phyloP scores from a whole-genome alignment of 1,284 basidiomycete species.

The Rhodotorula sp. region DNA sequence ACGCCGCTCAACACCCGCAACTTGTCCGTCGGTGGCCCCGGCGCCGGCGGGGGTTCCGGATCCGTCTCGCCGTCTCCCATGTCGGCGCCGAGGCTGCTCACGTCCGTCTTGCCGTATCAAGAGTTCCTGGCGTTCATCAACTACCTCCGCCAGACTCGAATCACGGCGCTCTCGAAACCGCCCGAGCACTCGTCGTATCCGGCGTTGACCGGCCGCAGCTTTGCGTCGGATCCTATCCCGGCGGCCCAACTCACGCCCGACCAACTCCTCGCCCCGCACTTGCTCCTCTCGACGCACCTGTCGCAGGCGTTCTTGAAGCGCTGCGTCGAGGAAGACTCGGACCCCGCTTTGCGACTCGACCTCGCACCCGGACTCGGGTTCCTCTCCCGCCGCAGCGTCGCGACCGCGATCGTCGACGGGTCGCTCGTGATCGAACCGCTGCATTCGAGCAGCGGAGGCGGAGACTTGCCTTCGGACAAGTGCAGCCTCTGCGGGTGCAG shows the following conservation, averaged over 20 bases:
- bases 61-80: slow-evolving; percentile 1
- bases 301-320: slow-evolving; percentile 81
- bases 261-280: slow-evolving; percentile 65
- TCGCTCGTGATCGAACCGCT: slow-evolving; percentile 91
- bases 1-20: slow-evolving; percentile 22
- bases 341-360: slow-evolving; percentile 88
- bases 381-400: slow-evolving; percentile 83
- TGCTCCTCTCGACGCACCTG: slow-evolving; percentile 48
- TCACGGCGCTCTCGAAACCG: slow-evolving; percentile 50
- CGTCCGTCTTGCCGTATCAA: slow-evolving; percentile 64
- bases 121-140: slow-evolving; percentile 82
- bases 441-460: slow-evolving; percentile 5
- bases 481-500: slow-evolving; percentile 45
- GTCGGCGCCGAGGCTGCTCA: slow-evolving; percentile 32
- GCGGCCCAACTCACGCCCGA: slow-evolving; percentile 56
- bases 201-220: slow-evolving; percentile 15
- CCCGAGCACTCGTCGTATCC: slow-evolving; percentile 13
- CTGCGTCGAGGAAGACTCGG: slow-evolving; percentile 82
- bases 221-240: slow-evolving; percentile 34
- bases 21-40: background rate
- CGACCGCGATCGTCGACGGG: slow-evolving; percentile 80
- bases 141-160: slow-evolving; percentile 73
- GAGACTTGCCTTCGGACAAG: slow-evolving; percentile 41
- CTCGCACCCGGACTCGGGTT: slow-evolving; percentile 92
- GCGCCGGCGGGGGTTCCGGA: background rate